Percentiles rank a stretch among this genome's conserved stretches.
These are phyloP conservation scores for Beauveria rudraprayagi DNA, from an alignment of 2,329 filamentous ascomycete species.

Conservation along the genomic window DNA sequence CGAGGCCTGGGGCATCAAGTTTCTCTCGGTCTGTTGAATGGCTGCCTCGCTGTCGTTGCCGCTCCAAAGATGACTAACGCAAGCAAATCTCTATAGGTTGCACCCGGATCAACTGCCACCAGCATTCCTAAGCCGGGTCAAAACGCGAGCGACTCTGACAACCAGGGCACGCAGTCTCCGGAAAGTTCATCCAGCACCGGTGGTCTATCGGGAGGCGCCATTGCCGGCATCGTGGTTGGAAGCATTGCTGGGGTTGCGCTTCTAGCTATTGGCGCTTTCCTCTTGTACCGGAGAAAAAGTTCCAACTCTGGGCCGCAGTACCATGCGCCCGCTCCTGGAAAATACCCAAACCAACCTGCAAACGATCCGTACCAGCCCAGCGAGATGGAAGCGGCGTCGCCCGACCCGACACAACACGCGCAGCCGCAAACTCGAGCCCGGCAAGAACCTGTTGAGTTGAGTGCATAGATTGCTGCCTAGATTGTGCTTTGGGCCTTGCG, in stretches of 20 bases:
- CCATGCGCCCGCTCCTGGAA: background rate
- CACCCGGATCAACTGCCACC: background rate
- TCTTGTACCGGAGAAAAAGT: conserved; percentile 3
- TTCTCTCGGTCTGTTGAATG: conserved; percentile 4
- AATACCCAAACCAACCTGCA: background rate
- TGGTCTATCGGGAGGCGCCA: conserved; percentile 7
- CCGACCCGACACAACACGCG: background rate
- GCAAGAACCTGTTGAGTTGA: background rate
- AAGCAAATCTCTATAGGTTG: background rate
- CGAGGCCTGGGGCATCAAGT: conserved; percentile 11
- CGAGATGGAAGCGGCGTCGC: background rate
- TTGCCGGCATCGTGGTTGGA: conserved; percentile 11
- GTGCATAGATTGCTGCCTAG: background rate
- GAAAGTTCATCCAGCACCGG: background rate
- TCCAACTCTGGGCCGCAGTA: background rate
- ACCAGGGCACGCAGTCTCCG: background rate
- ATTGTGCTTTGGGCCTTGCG: too few species aligned
- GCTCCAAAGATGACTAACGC: background rate
- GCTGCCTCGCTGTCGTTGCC: too few species aligned
- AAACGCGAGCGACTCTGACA: conserved; percentile 1
- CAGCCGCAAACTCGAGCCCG: background rate
- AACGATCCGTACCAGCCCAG: background rate
- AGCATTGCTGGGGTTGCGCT: background rate
- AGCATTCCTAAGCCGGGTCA: background rate
- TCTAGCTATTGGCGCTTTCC: conserved; percentile 5